These are phyloP conservation scores for Microthlaspi erraticum DNA, from an alignment of 345 rosid genomes.

Conservation along the genomic window DNA sequence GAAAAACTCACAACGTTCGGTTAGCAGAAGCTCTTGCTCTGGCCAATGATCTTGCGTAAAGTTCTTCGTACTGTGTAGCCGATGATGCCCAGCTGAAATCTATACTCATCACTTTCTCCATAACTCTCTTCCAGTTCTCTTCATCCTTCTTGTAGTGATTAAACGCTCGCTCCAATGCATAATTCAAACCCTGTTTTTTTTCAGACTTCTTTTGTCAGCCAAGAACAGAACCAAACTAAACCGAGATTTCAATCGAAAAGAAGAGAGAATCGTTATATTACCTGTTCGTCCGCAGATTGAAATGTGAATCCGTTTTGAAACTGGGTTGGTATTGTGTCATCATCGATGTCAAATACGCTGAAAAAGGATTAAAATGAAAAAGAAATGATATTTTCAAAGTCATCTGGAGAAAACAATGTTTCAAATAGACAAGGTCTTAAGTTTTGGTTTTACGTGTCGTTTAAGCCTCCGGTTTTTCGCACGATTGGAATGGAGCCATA, in stretches of 20 bases:
- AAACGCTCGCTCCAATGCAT: constrained; percentile 77
- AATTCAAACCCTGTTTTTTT: constrained; percentile 60
- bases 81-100: constrained; percentile 94
- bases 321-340: constrained; percentile 70
- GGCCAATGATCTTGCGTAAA: constrained; percentile 69
- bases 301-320: constrained; percentile 82
- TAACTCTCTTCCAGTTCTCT: constrained; percentile 69
- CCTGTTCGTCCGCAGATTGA: constrained; percentile 79
- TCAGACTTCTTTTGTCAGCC: not conserved
- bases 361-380: constrained; percentile 16
- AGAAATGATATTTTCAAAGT: constrained; percentile 16
- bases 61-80: constrained; percentile 80
- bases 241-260: not conserved
- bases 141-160: constrained; percentile 55
- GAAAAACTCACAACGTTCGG: constrained; percentile 44
- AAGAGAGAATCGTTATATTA: constrained; percentile 31
- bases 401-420: constrained; percentile 2
- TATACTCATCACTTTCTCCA: constrained; percentile 73
- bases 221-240: constrained; percentile 1
- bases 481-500: constrained; percentile 87
- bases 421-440: constrained; percentile 5
- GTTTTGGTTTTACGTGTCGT: constrained; percentile 69
- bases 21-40: constrained; percentile 64
- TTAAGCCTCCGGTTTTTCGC: constrained; percentile 91
- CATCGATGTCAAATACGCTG: constrained; percentile 88